A percentile compares a stretch with the other conserved stretches of the same genome.
Conservation (phyloP, 768 basidiomycete genomes). For the Wakefieldia striispora region DNA sequence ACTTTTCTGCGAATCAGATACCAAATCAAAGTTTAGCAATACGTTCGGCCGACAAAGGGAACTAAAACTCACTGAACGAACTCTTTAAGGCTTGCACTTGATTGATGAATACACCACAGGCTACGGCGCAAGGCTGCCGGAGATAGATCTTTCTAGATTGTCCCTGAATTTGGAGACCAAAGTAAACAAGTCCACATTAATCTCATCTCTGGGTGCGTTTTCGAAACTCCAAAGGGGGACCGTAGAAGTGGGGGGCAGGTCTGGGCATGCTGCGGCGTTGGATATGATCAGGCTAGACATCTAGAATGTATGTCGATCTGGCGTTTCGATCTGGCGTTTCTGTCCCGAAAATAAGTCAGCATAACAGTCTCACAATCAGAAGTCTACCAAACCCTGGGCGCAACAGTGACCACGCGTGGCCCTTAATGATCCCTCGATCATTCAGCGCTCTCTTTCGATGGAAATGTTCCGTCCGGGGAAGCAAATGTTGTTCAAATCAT, state of each 20-base stretch:
- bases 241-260: slow-evolving; percentile 82
- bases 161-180: slow-evolving; percentile 63
- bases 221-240: slow-evolving; percentile 84
- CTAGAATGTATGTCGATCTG: slow-evolving; percentile 81
- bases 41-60: background rate
- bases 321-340: slow-evolving; percentile 91
- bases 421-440: slow-evolving; percentile 80
- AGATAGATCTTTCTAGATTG: slow-evolving; percentile 64
- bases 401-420: slow-evolving; percentile 67
- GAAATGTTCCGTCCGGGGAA: slow-evolving; percentile 57
- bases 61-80: slow-evolving; percentile 36
- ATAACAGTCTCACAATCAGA: slow-evolving; percentile 3
- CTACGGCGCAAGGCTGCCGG: slow-evolving; percentile 6
- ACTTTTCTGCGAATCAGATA: slow-evolving; percentile 85
- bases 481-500: slow-evolving; percentile 35
- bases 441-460: slow-evolving; percentile 68
- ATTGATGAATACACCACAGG: slow-evolving; percentile 13
- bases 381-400: slow-evolving; percentile 65
- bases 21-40: slow-evolving; percentile 31
- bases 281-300: slow-evolving; percentile 61
- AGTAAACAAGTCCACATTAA: slow-evolving; percentile 75
- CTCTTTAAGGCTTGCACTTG: slow-evolving; percentile 62
- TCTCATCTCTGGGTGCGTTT: slow-evolving; percentile 85
- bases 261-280: slow-evolving; percentile 50
- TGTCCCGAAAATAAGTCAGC: slow-evolving; percentile 32